Evolutionary conservation across 1,284 basidiomycete species (phyloP).

Genomic region (Ganoderma leucocontextum): DNA sequence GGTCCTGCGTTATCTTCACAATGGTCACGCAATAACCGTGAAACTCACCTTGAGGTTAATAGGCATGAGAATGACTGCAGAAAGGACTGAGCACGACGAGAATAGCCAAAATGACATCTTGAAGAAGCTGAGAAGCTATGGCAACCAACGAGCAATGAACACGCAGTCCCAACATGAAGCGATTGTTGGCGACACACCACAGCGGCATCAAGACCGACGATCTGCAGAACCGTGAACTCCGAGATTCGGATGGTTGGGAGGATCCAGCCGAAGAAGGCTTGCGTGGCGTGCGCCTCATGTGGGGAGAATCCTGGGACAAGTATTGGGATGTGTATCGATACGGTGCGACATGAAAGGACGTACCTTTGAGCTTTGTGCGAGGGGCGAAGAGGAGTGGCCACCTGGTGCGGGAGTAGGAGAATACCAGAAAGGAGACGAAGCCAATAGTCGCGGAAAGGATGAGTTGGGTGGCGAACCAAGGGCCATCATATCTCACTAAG

Average conservation of each 20-base stretch:
- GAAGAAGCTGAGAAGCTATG: conserved; percentile 91
- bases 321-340: conserved; percentile 8
- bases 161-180: conserved; percentile 36
- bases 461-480: conserved; percentile 94
- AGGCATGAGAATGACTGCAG: conserved; percentile 85
- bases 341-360: conserved; percentile 24
- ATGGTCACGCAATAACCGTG: neutral
- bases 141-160: neutral
- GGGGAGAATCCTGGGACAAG: conserved; percentile 79
- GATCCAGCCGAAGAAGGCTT: conserved; percentile 95
- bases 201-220: conserved; percentile 95
- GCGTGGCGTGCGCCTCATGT: conserved; percentile 85
- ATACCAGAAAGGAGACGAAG: conserved; percentile 81
- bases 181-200: conserved; percentile 59
- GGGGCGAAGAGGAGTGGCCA: conserved; percentile 94
- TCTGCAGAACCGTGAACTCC: conserved; percentile 95
- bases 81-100: conserved; percentile 84
- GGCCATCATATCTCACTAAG: conserved; percentile 81
- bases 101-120: conserved; percentile 95
- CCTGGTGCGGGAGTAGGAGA: conserved; percentile 86
- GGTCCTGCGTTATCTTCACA: conserved; percentile 25
- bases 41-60: conserved; percentile 82
- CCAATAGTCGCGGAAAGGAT: conserved; percentile 84
- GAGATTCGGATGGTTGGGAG: conserved; percentile 90
- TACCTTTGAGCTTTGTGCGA: conserved; percentile 93